These are phyloP conservation scores for Suhomyces panamericanus DNA, from an alignment of 1,139 yeast genomes.

Conservation along the genomic window DNA sequence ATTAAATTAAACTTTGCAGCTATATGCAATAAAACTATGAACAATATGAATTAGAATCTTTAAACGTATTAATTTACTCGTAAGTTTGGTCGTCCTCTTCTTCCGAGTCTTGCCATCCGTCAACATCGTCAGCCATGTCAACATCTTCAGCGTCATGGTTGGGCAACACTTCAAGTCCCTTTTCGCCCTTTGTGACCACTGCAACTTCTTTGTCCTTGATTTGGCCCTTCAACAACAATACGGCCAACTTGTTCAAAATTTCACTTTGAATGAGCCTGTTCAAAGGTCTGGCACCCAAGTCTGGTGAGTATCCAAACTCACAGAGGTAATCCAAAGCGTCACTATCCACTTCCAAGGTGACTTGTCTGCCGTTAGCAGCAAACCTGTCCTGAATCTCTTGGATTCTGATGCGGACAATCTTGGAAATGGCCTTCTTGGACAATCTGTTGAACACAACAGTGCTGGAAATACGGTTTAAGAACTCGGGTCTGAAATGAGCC, in stretches of 20 bases:
- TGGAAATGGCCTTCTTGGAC: conserved; percentile 85
- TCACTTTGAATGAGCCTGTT: conserved; percentile 91
- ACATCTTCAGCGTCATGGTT: conserved; percentile 74
- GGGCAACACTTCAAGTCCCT: conserved; percentile 76
- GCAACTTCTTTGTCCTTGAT: conserved; percentile 85
- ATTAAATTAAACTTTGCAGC: background rate
- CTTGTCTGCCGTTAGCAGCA: conserved; percentile 75
- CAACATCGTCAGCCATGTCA: conserved; percentile 55
- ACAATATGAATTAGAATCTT: background rate
- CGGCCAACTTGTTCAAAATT: conserved; percentile 82
- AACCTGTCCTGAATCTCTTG: conserved; percentile 84
- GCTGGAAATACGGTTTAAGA: conserved; percentile 91
- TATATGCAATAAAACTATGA: background rate
- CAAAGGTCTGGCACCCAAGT: conserved; percentile 96
- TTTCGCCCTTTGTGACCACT: conserved; percentile 56
- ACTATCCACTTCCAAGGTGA: conserved; percentile 66
- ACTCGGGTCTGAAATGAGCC: conserved; percentile 94
- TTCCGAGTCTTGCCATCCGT: conserved; percentile 55
- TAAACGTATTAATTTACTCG: background rate
- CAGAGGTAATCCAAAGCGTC: conserved; percentile 81
- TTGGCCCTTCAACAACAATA: conserved; percentile 84
- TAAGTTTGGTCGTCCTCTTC: conserved; percentile 47
- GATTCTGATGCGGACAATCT: conserved; percentile 85
- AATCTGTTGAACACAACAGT: conserved; percentile 90
- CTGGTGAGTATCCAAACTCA: conserved; percentile 84